Evolutionary conservation across 2,329 filamentous ascomycete genomes (phyloP), one percentile per base, ranked within the genome.

Genomic region (Myriosclerotinia scirpicola): DNA sequence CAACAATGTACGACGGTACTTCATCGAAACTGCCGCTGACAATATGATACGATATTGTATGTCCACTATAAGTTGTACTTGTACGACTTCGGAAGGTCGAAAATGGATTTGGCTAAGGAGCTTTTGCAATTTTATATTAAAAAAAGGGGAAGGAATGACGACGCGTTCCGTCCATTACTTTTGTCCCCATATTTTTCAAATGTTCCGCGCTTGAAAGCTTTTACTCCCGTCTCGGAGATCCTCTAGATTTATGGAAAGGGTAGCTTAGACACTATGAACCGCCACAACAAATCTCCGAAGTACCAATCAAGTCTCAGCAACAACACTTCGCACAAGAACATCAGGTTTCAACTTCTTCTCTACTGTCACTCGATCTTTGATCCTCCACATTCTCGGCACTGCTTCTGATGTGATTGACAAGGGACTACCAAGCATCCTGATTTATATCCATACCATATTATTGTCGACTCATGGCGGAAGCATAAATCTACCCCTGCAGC

Each of bases 221-320:
- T 64, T 63, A 34, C 30, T 54, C 60, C 12, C 48, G 30, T 63
- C 26, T 56, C 52, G 53, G n/a, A 50, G 53, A 58, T 59, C 44
- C 7, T 64, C 22, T 55, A 36, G 56, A 60, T 48, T 48, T n/a
- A 60, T 40, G 38, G 20, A 34, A 44, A 34, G 50, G 22, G 20
- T 42, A 56, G 42, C 62, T 65, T 48, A 48, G n/a, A 34, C 22
- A 46, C 54, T 40, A 46, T 50, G n/a, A 61, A 30, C 44, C 58
- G 58, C 58, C 63, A 59, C 54, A 58, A 59, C 40, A 52, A 59
- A 50, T 65, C 9, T 59, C 63, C 54, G 54, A 40, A n/a, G 34
- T 11, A 22, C 63, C 63, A 22, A 48, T 59, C 22, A 65, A 42
- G 20, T 20, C n/a, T 34, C 5, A 38, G 30, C 40, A 40, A 55